A percentile compares a stretch with the other conserved stretches of the same genome.
phyloP scores from a whole-genome alignment of 2,329 filamentous ascomycete species.

The Xylaria hypoxylon region DNA sequence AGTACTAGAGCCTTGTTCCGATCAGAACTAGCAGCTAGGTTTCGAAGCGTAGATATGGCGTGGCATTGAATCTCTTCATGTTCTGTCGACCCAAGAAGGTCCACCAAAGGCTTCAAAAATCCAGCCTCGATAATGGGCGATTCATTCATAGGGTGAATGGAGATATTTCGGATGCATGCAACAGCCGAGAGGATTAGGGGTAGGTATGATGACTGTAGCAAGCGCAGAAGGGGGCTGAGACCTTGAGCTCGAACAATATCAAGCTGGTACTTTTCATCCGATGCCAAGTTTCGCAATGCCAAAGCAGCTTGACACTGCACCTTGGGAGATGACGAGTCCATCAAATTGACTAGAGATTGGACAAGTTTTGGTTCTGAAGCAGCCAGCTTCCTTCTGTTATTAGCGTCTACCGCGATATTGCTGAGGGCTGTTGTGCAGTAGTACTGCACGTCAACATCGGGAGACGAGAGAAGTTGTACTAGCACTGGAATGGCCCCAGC shows the following conservation, averaged over 20 bases:
- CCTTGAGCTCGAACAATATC: constrained; percentile 94
- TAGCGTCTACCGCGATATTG: constrained; percentile 96
- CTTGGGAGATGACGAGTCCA: constrained; percentile 97
- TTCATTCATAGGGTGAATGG: constrained; percentile 96
- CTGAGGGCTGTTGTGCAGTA: constrained; percentile 98
- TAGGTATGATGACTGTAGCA: constrained; percentile 94
- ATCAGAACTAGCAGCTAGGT: constrained; percentile 95
- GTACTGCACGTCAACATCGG: constrained; percentile 98
- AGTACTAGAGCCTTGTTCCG: constrained; percentile 98
- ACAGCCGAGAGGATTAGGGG: constrained; percentile 96
- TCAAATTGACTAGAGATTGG: constrained; percentile 92
- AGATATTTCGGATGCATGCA: constrained; percentile 98
- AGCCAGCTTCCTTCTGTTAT: constrained; percentile 90
- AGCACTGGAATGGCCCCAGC: constrained; percentile 98
- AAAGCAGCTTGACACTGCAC: constrained; percentile 98
- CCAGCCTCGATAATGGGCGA: constrained; percentile 98
- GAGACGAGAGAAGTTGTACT: constrained; percentile 90
- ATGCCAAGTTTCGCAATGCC: constrained; percentile 92
- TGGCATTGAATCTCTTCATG: constrained; percentile 99
- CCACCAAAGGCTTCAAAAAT: constrained; percentile 92
- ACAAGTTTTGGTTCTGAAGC: constrained; percentile 92
- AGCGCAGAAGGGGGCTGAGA: constrained; percentile 83
- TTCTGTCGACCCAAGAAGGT: constrained; percentile 92
- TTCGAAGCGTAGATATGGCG: constrained; percentile 95
- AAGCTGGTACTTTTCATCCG: constrained; percentile 98